Evolutionary conservation across 2,329 filamentous ascomycete species (phyloP), one percentile per base, ranked within the genome.

Genomic region (Ascochyta rabiei): DNA sequence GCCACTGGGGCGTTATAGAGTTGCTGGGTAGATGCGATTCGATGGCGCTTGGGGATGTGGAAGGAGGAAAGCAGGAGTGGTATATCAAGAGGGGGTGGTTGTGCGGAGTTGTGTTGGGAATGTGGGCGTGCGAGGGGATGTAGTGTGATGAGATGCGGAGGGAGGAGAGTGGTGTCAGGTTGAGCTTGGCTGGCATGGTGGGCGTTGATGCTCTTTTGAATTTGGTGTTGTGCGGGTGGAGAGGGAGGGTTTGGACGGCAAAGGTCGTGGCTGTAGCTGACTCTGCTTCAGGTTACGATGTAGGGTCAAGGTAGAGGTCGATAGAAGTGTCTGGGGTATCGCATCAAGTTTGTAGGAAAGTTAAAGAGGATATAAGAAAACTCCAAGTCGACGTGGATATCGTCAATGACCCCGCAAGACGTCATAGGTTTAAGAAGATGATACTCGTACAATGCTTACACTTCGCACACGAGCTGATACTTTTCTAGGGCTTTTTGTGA

Each of bases 41-140:
- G 42, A 89, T 82, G 1, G 77, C 67, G 2, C 79, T 77, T 3
- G 84, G 75, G 4, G 79, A 77, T 15, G 75, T 68, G 3, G 54
- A 57, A 3, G 73, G 62, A 4, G 75, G 70, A 62, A 89, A 88
- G 31, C 79, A 83, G 13, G 75, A 77, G 67, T 86, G 86, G 73
- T 90, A 90, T 69, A 89, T 85, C 39, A 89, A 69, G 23, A 90
- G 79, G 0, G 87, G 86, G 58, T 85, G 85, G 49, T 81, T 75
- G 65, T 86, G 83, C 49, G 88, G 80, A 5, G 83, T 84, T 34
- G 86, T 88, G 70, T 90, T 90, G 18, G 88, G 87, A 31, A 85
- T 79, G 5, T 79, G 75, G 23, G 73, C 70, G 71, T 86, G 81
- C 12, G 81, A 75, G 4, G 85, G 82, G 54, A 90, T 89, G 23